phyloP scores from a whole-genome alignment of 306 rosid genomes.

The Trifolium dubium region DNA sequence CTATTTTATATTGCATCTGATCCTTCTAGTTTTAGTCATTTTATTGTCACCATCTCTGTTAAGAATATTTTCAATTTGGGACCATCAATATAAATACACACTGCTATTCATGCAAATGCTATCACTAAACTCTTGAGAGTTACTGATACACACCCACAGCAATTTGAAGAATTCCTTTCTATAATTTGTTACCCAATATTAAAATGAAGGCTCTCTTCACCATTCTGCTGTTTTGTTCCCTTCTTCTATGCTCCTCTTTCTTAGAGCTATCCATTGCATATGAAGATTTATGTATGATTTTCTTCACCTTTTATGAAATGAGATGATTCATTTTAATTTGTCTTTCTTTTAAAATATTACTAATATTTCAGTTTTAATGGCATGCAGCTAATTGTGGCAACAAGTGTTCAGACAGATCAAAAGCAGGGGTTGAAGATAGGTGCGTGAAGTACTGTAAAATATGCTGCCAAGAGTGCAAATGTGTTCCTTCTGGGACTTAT shows the following conservation, averaged over 20 bases:
- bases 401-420: slow-evolving; percentile 57
- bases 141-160: background rate
- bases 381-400: slow-evolving; percentile 47
- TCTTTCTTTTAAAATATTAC: background rate
- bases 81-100: slow-evolving; percentile 38
- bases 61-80: slow-evolving; percentile 6
- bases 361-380: background rate
- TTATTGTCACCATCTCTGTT: slow-evolving; percentile 14
- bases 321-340: background rate
- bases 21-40: slow-evolving; percentile 8
- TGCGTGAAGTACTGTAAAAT: slow-evolving; percentile 73
- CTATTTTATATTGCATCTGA: slow-evolving; percentile 2
- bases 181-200: background rate
- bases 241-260: slow-evolving; percentile 55
- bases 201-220: slow-evolving; percentile 55
- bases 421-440: slow-evolving; percentile 63
- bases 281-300: slow-evolving; percentile 47
- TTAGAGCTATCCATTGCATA: slow-evolving; percentile 47
- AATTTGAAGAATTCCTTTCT: background rate
- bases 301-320: background rate
- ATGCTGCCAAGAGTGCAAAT: slow-evolving; percentile 71
- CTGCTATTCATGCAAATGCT: slow-evolving; percentile 8
- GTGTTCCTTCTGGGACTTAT: slow-evolving; percentile 82
- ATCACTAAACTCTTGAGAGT: slow-evolving; percentile 23
- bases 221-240: slow-evolving; percentile 50